Evolutionary conservation across 176 grass and related monocot genomes (phyloP).

Genomic region (Raddia guianensis): DNA sequence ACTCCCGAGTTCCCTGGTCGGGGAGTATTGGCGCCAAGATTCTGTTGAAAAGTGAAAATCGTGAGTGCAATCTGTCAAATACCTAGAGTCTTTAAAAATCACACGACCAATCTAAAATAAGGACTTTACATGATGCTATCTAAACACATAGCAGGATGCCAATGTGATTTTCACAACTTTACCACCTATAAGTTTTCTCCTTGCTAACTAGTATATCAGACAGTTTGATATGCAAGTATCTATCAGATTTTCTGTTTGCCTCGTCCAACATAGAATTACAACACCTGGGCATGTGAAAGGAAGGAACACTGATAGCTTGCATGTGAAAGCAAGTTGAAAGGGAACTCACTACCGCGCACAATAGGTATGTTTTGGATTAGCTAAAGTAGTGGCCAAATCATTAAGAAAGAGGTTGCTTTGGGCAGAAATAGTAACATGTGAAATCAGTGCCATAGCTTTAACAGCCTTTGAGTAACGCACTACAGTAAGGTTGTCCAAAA

Average conservation of each 20-base stretch:
- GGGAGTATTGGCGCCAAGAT: slow-evolving; percentile 66
- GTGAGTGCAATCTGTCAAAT: not conserved
- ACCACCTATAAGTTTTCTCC: not conserved
- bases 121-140: not conserved
- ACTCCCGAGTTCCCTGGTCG: slow-evolving; percentile 44
- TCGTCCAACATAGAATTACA: not conserved
- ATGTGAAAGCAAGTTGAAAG: slow-evolving; percentile 25
- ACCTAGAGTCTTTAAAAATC: not conserved
- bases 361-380: slow-evolving; percentile 21
- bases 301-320: not conserved
- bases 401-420: slow-evolving; percentile 32
- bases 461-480: slow-evolving; percentile 33
- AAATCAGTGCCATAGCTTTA: slow-evolving; percentile 36
- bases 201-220: not conserved
- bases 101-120: not conserved
- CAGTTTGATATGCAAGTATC: slow-evolving; percentile 3
- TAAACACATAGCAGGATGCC: not conserved
- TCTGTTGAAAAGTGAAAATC: slow-evolving; percentile 50
- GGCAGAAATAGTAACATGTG: slow-evolving; percentile 29
- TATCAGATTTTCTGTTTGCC: not conserved
- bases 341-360: not conserved
- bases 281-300: not conserved
- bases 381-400: slow-evolving; percentile 32
- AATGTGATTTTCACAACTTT: slow-evolving; percentile 1
- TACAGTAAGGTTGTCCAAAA: slow-evolving; percentile 16